Evolutionary conservation across 306 rosid species (phyloP), one percentile per base, ranked within the genome.

Genomic region (Dicorynia guianensis): DNA sequence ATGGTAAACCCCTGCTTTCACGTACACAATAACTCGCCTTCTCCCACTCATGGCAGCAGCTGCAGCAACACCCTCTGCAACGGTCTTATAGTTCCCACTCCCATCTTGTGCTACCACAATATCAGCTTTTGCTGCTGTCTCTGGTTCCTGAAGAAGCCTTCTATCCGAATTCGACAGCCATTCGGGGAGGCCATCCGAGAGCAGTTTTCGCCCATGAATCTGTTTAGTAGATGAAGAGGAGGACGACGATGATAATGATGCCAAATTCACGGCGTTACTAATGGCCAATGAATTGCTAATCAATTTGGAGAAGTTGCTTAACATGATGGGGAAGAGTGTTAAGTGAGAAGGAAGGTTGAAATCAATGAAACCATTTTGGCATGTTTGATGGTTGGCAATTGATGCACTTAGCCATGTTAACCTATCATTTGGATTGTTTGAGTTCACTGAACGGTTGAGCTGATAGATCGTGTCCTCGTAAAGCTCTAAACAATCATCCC

Each of bases 381-480:
- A 93, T 11, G 97, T 93, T 77, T 88, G 92, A 14, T 86, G 91
- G 53, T 93, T 89, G 6, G 97, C 86, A 42, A 91, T 64, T 12
- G 98, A 86, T 35, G 98, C 96, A 73, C 96, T 91, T 44, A 89
- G 75, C 96, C 89, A 83, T 3, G 98, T 93, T 8, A 69, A 35
- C 18, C 40, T 81, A 11, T 91, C 97, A 3, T 77, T 55, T 8
- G 63, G 79, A 5, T 85, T 75, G 55, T 30, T 68, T 30, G 89
- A 73, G 72, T 52, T 48, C 40, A 64, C 8, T 6, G 97, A 87
- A 0, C 84, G 87, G 48, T 91, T 91, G 18, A 93, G 85, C 34
- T 86, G 81, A 63, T 82, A 64, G 6, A 93, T 63, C 1, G 98
- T 87, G 53, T 89, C 89, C 52, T 87, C 90, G 39, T 91, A 91